Evolutionary conservation across 768 basidiomycete genomes (phyloP).

Genomic region (Boletus huronensis): DNA sequence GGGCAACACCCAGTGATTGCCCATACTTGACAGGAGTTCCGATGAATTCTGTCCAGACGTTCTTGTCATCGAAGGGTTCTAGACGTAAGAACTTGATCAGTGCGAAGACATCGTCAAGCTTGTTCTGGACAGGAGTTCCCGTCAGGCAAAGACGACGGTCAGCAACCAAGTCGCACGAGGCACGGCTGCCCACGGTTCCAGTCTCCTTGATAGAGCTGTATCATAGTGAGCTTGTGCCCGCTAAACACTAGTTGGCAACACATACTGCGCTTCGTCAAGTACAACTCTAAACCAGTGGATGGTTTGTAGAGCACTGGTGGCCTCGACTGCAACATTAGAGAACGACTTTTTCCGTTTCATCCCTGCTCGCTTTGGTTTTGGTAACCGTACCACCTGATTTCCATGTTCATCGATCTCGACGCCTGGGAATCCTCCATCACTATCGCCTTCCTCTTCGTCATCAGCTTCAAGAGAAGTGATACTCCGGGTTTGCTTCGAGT

Average conservation of each 20-base stretch:
- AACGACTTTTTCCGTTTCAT: constrained; percentile 61
- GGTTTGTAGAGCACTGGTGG: constrained; percentile 82
- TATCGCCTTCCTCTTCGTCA: constrained; percentile 63
- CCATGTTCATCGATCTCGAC: constrained; percentile 68
- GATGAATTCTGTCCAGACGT: constrained; percentile 89
- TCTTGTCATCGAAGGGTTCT: constrained; percentile 90
- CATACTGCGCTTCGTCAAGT: constrained; percentile 93
- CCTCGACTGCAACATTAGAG: constrained; percentile 41
- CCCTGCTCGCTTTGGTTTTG: constrained; percentile 65
- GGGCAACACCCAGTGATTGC: constrained; percentile 82
- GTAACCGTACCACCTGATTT: constrained; percentile 53
- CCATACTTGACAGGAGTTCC: constrained; percentile 91
- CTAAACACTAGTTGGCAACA: constrained; percentile 17
- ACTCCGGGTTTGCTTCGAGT: constrained; percentile 80
- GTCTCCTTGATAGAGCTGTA: constrained; percentile 94
- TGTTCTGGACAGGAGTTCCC: constrained; percentile 99
- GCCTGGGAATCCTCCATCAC: constrained; percentile 59
- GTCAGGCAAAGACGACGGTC: constrained; percentile 92
- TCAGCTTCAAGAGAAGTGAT: constrained; percentile 56
- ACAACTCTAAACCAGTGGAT: constrained; percentile 97
- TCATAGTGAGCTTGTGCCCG: background rate
- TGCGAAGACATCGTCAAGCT: constrained; percentile 96
- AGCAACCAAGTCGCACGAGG: constrained; percentile 91
- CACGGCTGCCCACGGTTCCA: constrained; percentile 88
- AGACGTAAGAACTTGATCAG: constrained; percentile 94